These are phyloP conservation scores for Tilletia indica DNA, from an alignment of 1,284 basidiomycete genomes.

Conservation along the genomic window DNA sequence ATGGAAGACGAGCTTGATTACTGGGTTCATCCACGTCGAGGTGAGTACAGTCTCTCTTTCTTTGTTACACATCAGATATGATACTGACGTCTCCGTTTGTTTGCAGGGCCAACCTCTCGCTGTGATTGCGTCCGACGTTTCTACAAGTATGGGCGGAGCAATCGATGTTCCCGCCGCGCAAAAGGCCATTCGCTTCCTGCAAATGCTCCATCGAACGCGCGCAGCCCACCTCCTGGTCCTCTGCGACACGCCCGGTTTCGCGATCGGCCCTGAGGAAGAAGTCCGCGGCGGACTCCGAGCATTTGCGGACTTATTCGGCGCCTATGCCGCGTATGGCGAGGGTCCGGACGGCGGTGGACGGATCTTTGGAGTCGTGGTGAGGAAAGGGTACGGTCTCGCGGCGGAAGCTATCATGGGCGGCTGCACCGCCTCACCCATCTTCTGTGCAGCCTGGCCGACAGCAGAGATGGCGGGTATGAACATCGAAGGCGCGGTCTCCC, in stretches of 20 bases:
- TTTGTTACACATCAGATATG: no score
- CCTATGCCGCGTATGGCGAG: conserved; percentile 25
- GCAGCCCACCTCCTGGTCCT: conserved; percentile 30
- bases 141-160: conserved; percentile 34
- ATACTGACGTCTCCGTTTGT: not conserved
- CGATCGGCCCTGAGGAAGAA: conserved; percentile 36
- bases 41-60: not conserved
- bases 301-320: conserved; percentile 40
- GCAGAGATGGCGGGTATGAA: conserved; percentile 33
- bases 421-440: conserved; percentile 28
- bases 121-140: conserved; percentile 35
- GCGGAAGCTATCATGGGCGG: conserved; percentile 40
- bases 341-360: conserved; percentile 26
- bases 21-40: conserved; percentile 26
- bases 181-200: conserved; percentile 36
- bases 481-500: conserved; percentile 35
- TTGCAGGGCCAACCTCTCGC: conserved; percentile 30
- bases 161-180: conserved; percentile 35
- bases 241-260: conserved; percentile 45
- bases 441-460: conserved; percentile 33
- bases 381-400: conserved; percentile 38
- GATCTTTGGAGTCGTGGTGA: conserved; percentile 28
- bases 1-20: conserved; percentile 34
- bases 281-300: conserved; percentile 30
- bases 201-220: conserved; percentile 31